phyloP scores from a whole-genome alignment of 1,284 basidiomycete genomes.

The Salmacisia buchloeana region DNA sequence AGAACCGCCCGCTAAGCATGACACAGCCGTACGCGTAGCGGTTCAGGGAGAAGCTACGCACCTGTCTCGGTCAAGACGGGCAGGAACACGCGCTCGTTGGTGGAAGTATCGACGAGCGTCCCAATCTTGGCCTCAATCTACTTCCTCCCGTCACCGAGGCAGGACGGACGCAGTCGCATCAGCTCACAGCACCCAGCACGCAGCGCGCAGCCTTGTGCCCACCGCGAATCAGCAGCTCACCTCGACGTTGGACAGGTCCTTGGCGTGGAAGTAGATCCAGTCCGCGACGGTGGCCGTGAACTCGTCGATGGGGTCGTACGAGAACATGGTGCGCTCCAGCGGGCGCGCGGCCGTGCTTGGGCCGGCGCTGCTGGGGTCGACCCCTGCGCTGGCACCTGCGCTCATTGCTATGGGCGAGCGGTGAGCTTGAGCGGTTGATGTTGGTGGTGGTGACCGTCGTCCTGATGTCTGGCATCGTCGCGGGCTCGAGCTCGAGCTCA shows the following conservation, averaged over 20 bases:
- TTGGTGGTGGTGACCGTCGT: too few relatives aligned
- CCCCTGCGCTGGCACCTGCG: too few relatives aligned
- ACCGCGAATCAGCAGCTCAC: conserved; percentile 40
- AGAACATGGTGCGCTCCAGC: conserved; percentile 84
- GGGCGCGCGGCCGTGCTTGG: too few relatives aligned
- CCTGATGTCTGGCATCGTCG: too few relatives aligned
- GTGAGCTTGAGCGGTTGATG: too few relatives aligned
- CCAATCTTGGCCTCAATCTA: conserved; percentile 93
- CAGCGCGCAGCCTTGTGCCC: not conserved
- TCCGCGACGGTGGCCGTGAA: conserved; percentile 86
- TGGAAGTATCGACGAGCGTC: conserved; percentile 62
- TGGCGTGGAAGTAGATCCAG: conserved; percentile 61
- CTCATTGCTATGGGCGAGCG: too few relatives aligned
- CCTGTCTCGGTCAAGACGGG: conserved; percentile 82
- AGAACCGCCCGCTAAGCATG: too few relatives aligned
- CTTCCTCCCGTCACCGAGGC: not conserved
- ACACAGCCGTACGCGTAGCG: not conserved
- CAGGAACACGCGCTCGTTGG: conserved; percentile 59
- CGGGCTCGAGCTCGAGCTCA: too few relatives aligned
- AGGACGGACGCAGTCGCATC: not conserved
- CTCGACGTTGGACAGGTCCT: conserved; percentile 54
- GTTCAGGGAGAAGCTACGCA: conserved; percentile 53
- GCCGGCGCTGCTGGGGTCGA: too few relatives aligned
- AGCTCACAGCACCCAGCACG: not conserved
- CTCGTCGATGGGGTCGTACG: conserved; percentile 86